Evolutionary conservation across 225 moss, liverwort and hornwort species (phyloP).

Genomic region (Asterella californica): DNA sequence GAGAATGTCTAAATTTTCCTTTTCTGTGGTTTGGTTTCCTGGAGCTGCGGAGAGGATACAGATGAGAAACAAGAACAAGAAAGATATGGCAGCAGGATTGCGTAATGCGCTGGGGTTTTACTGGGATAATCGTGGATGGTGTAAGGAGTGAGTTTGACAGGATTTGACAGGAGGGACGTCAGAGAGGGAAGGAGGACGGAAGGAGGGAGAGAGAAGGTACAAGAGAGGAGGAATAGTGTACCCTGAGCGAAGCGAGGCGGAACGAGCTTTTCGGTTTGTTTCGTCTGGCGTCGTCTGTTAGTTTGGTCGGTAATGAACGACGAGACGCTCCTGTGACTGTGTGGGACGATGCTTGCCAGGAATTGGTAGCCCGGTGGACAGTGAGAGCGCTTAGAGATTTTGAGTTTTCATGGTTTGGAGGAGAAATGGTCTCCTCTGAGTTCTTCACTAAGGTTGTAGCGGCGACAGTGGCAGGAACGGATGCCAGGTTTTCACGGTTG

Average conservation of each 20-base stretch:
- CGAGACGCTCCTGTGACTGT: neutral
- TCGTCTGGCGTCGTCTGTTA: neutral
- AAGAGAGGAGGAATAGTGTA: neutral
- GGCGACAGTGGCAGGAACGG: neutral
- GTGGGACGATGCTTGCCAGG: neutral
- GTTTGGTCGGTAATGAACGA: neutral
- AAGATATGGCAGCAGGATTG: neutral
- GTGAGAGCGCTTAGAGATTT: neutral
- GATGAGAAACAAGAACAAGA: neutral
- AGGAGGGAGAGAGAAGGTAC: neutral
- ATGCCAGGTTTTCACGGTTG: neutral
- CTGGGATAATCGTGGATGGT: neutral
- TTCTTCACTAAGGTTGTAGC: neutral
- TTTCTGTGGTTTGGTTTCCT: neutral
- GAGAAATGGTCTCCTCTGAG: neutral
- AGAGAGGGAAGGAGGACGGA: neutral
- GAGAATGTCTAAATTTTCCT: neutral
- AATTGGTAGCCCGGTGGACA: neutral
- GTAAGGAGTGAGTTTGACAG: neutral
- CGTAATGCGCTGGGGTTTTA: neutral
- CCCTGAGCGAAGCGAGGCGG: neutral
- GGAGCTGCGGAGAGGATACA: neutral
- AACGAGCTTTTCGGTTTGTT: neutral
- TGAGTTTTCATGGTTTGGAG: neutral
- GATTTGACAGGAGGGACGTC: neutral